Evolutionary conservation across 345 rosid genomes (phyloP).

Genomic region (Bruguiera sexangula): DNA sequence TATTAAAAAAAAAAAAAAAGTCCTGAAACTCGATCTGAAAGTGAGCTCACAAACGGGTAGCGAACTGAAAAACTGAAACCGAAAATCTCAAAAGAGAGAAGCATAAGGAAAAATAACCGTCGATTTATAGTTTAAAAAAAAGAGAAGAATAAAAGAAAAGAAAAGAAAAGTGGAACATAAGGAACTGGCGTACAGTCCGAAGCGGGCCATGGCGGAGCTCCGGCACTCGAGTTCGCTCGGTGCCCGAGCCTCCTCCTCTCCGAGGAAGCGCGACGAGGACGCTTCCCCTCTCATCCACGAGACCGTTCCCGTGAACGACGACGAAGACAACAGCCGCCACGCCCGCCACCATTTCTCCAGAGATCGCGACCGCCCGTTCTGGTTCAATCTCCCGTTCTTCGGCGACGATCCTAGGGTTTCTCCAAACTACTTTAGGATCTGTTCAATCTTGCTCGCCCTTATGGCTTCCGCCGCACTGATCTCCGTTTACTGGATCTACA

Average conservation of each 20-base stretch:
- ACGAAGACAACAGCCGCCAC: conserved; percentile 49
- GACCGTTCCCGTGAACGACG: conserved; percentile 44
- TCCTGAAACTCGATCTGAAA: background rate
- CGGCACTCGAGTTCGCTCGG: conserved; percentile 92
- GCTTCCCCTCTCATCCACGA: conserved; percentile 74
- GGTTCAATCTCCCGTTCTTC: conserved; percentile 50
- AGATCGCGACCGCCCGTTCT: conserved; percentile 84
- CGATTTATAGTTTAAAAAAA: background rate
- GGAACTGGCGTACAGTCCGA: conserved; percentile 39
- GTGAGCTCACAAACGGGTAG: background rate
- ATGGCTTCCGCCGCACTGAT: conserved; percentile 57
- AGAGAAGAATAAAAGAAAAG: too few species aligned
- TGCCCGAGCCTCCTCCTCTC: conserved; percentile 77
- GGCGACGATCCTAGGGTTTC: conserved; percentile 81
- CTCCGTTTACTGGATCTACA: conserved; percentile 61
- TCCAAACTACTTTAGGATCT: conserved; percentile 53
- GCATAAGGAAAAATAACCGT: background rate
- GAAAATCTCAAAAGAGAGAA: background rate
- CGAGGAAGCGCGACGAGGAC: conserved; percentile 81
- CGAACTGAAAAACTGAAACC: background rate
- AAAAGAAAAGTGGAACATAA: background rate
- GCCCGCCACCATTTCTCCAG: conserved; percentile 32
- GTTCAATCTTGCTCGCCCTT: conserved; percentile 43
- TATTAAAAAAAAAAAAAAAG: too few species aligned
- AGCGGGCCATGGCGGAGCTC: conserved; percentile 87